phyloP scores from a whole-genome alignment of 495 filamentous ascomycete species.

The Hypoxylon intermedium region DNA sequence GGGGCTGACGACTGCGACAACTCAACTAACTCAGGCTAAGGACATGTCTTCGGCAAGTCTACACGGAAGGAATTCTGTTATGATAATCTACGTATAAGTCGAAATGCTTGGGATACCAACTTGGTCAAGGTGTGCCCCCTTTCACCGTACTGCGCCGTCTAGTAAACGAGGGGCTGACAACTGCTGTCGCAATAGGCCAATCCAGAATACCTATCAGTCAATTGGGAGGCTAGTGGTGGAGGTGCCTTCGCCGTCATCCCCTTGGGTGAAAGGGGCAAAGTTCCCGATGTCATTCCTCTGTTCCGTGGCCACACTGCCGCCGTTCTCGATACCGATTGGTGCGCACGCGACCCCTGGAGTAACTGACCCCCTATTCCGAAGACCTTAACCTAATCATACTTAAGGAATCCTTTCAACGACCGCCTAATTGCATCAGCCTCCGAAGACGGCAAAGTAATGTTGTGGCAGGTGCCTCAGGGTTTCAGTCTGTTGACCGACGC shows the following conservation, averaged over 20 bases:
- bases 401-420: conserved; percentile 94
- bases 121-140: conserved; percentile 78
- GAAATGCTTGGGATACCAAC: conserved; percentile 99
- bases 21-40: conserved; percentile 55
- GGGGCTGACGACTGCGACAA: conserved; percentile 37
- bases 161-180: conserved; percentile 37
- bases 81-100: conserved; percentile 92
- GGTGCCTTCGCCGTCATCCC: conserved; percentile 98
- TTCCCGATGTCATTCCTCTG: conserved; percentile 91
- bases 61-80: conserved; percentile 94
- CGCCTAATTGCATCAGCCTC: conserved; percentile 90
- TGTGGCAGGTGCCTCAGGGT: conserved; percentile 91
- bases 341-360: conserved; percentile 47
- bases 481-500: conserved; percentile 85
- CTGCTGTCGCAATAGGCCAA: conserved; percentile 69
- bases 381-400: conserved; percentile 46
- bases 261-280: conserved; percentile 81
- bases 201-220: conserved; percentile 93
- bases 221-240: conserved; percentile 97
- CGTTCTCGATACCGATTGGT: conserved; percentile 98
- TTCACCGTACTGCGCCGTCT: neutral
- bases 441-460: conserved; percentile 94
- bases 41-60: conserved; percentile 95
- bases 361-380: conserved; percentile 26
- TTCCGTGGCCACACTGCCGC: conserved; percentile 95